phyloP scores from a whole-genome alignment of 1,284 basidiomycete genomes.

The Coriolopsis trogii region DNA sequence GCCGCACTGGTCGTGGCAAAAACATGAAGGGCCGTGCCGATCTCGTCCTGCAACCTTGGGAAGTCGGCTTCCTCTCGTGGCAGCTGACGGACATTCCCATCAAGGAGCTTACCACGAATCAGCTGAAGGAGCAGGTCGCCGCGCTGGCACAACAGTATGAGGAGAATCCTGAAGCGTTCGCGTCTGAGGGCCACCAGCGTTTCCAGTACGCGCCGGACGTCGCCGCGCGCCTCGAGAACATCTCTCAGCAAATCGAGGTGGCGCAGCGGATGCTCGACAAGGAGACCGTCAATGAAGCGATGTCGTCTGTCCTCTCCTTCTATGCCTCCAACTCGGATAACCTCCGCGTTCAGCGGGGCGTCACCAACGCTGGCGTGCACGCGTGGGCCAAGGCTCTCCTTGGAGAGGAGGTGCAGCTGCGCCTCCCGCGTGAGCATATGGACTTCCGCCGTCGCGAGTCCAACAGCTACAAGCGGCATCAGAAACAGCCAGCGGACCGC shows the following conservation, averaged over 20 bases:
- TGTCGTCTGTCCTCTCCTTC: slow-evolving; percentile 77
- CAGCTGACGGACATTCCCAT: slow-evolving; percentile 76
- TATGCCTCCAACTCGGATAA: slow-evolving; percentile 62
- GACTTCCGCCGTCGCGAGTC: not conserved
- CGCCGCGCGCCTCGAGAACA: slow-evolving; percentile 10
- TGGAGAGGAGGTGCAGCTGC: slow-evolving; percentile 9
- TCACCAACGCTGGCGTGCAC: slow-evolving; percentile 65
- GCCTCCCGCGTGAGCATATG: slow-evolving; percentile 10
- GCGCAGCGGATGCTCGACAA: slow-evolving; percentile 47
- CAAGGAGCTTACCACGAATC: slow-evolving; percentile 55
- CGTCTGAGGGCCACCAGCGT: slow-evolving; percentile 1
- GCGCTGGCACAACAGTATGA: slow-evolving; percentile 58
- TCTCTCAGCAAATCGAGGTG: slow-evolving; percentile 37
- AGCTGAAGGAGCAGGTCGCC: slow-evolving; percentile 53
- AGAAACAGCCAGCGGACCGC: not conserved
- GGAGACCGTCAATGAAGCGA: slow-evolving; percentile 64
- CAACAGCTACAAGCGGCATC: not conserved
- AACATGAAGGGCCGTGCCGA: slow-evolving; percentile 79
- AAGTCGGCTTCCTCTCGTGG: slow-evolving; percentile 71
- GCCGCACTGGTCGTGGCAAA: slow-evolving; percentile 85
- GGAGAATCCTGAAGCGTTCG: slow-evolving; percentile 40
- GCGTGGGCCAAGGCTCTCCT: slow-evolving; percentile 58
- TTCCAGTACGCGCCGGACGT: slow-evolving; percentile 7
- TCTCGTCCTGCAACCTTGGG: slow-evolving; percentile 85
- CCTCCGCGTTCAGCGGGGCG: slow-evolving; percentile 49